Base-by-base conservation (phyloP, 73 alveolate species). In the Stentor roeselii region DNA sequence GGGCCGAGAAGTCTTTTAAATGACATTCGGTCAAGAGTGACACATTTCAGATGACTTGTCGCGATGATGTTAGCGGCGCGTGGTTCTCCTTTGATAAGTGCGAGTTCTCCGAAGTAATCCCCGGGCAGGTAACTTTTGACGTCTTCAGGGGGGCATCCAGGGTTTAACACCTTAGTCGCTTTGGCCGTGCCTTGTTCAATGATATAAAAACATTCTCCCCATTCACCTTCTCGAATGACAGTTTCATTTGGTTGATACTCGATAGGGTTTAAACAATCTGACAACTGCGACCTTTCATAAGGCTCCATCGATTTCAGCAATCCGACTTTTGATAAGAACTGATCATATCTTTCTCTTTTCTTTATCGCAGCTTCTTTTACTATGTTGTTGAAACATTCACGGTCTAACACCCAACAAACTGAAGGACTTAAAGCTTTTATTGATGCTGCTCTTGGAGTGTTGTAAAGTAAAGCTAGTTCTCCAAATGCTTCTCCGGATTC, bases 131-230 rank as follows among this genome's bases (percentile, higher is more conserved):
- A 88, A 14, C 85, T 78, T 39, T 82, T 88, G n/a, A 88, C 93
- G 3, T 74, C 61, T 6, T 21, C 84, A 21, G 84, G 84, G 39
- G 84, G 84, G 2, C 14, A 27, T n/a, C 84, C 84, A n/a, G 84
- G 84, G 21, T 21, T 41, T 6, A 76, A 27, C 1, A 40, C 39
- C 34, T 98, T 98, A 35, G 95, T 86, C 2, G 99, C 99, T 35
- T 82, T 83, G 31, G 97, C 93, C n/a, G 84, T 88, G 6, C 99
- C 99, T 60, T 96, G 98, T 85, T 90, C 95, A 76, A 95, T 92
- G 83, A 98, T 90, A 92, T 97, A 98, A 94, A 98, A 98, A 11
- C 92, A 93, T 90, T 96, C 97, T 36, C 99, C 99, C 83, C 80
- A 59, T 58, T 95, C 99, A 30, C 99, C 99, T 87, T 96, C 95